Conservation (phyloP, 1,139 yeast genomes). For the Groenewaldozyma sp. region DNA sequence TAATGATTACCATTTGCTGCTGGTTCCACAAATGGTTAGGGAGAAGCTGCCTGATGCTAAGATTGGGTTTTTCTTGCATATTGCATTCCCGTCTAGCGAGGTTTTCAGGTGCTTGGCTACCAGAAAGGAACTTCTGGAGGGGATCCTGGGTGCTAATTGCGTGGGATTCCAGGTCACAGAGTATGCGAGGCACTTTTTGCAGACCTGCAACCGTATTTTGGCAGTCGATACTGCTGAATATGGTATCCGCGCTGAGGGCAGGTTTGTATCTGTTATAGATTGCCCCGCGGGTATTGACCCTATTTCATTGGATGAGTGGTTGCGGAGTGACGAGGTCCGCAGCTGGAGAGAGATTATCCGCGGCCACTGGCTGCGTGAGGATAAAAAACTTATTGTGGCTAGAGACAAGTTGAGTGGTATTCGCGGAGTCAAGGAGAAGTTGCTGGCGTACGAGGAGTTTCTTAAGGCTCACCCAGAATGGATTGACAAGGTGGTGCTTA, state of each 20-base stretch:
- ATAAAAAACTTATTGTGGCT: conserved; percentile 62
- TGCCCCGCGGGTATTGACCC: conserved; percentile 89
- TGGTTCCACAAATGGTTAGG: conserved; percentile 81
- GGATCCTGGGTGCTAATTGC: conserved; percentile 82
- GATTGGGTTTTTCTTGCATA: conserved; percentile 87
- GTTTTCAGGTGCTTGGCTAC: conserved; percentile 92
- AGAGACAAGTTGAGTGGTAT: conserved; percentile 83
- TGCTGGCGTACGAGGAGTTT: conserved; percentile 78
- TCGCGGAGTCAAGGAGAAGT: conserved; percentile 81
- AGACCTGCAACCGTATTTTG: conserved; percentile 76
- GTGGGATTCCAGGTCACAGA: conserved; percentile 88
- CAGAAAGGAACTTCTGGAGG: conserved; percentile 64
- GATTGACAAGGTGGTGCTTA: conserved; percentile 59
- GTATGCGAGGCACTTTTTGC: conserved; percentile 86
- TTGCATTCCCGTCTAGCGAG: conserved; percentile 92
- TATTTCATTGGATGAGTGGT: conserved; percentile 38
- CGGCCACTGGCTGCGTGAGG: conserved; percentile 58
- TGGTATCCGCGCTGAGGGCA: conserved; percentile 63
- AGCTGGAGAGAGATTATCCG: conserved; percentile 66
- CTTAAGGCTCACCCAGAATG: conserved; percentile 61
- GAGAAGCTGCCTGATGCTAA: conserved; percentile 68
- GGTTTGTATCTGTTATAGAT: conserved; percentile 55
- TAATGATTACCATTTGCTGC: conserved; percentile 84
- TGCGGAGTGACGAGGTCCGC: conserved; percentile 44
- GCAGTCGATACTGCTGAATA: conserved; percentile 73